A percentile compares a stretch with the other conserved stretches of the same genome.
phyloP scores from a whole-genome alignment of 805 yeast genomes.

The Yamadazyma kitorensis region DNA sequence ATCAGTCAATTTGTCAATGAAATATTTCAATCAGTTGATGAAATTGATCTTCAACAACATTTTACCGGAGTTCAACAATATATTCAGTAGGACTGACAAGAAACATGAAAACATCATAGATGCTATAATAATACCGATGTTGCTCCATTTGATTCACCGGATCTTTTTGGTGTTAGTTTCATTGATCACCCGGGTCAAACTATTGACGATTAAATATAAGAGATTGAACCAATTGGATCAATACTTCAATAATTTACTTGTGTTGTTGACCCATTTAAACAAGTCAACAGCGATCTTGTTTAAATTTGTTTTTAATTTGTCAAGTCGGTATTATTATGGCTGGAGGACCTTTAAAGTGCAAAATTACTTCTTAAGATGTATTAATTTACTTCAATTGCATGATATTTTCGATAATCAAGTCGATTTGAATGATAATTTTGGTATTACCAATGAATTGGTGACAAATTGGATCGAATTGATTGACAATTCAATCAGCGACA shows the following conservation, averaged over 20 bases:
- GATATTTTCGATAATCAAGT: not conserved
- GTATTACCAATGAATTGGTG: not conserved
- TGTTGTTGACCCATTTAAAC: not conserved
- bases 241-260: not conserved
- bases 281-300: not conserved
- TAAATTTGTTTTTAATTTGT: conserved; percentile 26
- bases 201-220: not conserved
- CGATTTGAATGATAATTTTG: not conserved
- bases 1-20: not conserved
- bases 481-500: too few relatives aligned
- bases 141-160: conserved; percentile 10
- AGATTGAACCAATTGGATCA: not conserved
- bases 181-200: conserved; percentile 4
- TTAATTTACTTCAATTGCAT: conserved; percentile 2
- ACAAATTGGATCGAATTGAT: not conserved
- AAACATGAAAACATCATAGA: conserved; percentile 6
- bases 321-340: conserved; percentile 60
- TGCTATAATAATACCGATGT: conserved; percentile 7
- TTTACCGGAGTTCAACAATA: conserved; percentile 3
- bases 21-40: conserved; percentile 3
- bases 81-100: conserved; percentile 1
- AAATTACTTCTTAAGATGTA: conserved; percentile 4
- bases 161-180: conserved; percentile 4
- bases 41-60: conserved; percentile 1
- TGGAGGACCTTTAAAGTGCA: conserved; percentile 40